Conservation (phyloP, 345 rosid species). For the Capsella bursapastoris region DNA sequence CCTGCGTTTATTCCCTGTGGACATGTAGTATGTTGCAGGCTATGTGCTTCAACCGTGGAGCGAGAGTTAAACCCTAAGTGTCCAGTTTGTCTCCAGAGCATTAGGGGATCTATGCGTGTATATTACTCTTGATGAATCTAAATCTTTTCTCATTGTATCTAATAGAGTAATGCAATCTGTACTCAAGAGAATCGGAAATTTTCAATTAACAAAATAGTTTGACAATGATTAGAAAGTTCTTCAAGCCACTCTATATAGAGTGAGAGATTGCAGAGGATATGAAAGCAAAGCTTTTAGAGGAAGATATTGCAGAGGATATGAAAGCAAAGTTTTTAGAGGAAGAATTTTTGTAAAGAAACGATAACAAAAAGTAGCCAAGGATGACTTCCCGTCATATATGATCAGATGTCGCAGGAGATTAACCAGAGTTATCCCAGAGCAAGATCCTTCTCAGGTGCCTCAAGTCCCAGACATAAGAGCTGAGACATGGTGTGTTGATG, state of each 20-base stretch:
- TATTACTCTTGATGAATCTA: slow-evolving; percentile 51
- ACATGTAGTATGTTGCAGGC: slow-evolving; percentile 88
- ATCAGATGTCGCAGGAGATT: background rate
- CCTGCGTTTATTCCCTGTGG: slow-evolving; percentile 91
- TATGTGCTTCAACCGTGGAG: slow-evolving; percentile 74
- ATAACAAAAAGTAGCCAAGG: slow-evolving; percentile 69
- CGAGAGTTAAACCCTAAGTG: slow-evolving; percentile 67
- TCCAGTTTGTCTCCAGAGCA: slow-evolving; percentile 80
- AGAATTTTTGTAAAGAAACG: slow-evolving; percentile 31
- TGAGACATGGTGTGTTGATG: slow-evolving; percentile 45
- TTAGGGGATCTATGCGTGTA: slow-evolving; percentile 67
- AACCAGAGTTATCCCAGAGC: background rate
- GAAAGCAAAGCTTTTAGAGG: slow-evolving; percentile 25
- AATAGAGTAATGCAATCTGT: slow-evolving; percentile 22
- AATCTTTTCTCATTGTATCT: slow-evolving; percentile 7
- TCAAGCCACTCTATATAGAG: slow-evolving; percentile 13
- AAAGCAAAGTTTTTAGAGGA: slow-evolving; percentile 24
- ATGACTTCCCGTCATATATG: slow-evolving; percentile 67
- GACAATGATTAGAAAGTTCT: slow-evolving; percentile 28
- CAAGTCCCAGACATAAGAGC: slow-evolving; percentile 47
- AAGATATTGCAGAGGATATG: slow-evolving; percentile 8
- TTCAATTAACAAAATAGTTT: slow-evolving; percentile 27
- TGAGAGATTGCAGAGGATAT: slow-evolving; percentile 8
- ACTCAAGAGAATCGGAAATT: slow-evolving; percentile 11
- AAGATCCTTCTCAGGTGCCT: slow-evolving; percentile 16